Evolutionary conservation across 441 rosid species (phyloP), one percentile per base, ranked within the genome.

Genomic region (Melastoma candidum): DNA sequence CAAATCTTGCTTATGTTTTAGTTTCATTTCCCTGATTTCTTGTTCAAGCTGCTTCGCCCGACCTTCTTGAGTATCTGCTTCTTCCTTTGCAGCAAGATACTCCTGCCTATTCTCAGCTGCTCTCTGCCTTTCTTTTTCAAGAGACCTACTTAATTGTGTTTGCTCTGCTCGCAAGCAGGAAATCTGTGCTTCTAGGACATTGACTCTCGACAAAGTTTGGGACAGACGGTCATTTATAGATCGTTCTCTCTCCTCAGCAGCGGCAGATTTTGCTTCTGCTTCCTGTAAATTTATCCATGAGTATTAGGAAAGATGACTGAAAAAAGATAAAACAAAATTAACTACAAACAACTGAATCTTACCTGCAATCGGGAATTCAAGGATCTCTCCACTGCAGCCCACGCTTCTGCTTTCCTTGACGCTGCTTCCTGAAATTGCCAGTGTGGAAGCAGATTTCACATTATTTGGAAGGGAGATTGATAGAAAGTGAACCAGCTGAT

Each of bases 171-270:
- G 81, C 51, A 87, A 87, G 66, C 97, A 94, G 29, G 97, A 82
- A 75, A 87, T 89, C 97, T 94, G 95, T 57, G 94, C 96, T 78
- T 94, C 99, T 61, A 94, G 92, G 72, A 94, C 99, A 82, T 85
- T 90, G 56, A 85, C 78, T 65, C 97, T 73, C 2, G 96, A 94
- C 65, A 87, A 77, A 49, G 96, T 90, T 71, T 94, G 97, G 62
- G 97, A 87, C 66, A 94, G 66, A 61, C 96, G 96, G 62, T 94
- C 94, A 68, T 79, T 85, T 46, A 83, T 72, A 74, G 95, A 85
- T 52, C 83, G 80, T 74, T 80, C 97, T 74, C 80, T 83, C 74
- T 94, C 97, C 79, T 89, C 96, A 54, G 96, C 89, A 60, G 83
- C 72, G 43, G 90, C 97, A 70, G 94, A 85, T 75, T 87, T 89